Percentiles rank a stretch among this genome's conserved stretches.
Conservation (phyloP, 495 filamentous ascomycete species). For the Trichocladium antarcticum region DNA sequence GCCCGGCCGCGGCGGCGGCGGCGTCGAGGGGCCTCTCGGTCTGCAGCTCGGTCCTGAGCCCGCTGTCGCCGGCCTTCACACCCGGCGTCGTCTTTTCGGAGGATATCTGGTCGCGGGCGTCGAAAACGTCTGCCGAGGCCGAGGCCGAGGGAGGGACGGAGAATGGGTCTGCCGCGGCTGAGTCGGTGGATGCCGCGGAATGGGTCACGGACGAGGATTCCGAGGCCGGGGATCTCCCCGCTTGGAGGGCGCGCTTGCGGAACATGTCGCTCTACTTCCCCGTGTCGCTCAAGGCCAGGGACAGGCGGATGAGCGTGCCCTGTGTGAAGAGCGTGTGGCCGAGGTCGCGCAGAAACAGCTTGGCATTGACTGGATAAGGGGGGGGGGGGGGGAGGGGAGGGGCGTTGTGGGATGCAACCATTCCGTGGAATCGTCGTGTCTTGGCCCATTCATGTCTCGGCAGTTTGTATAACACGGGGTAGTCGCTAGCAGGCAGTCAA, state of each 20-base stretch:
- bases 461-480: no score
- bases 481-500: not conserved
- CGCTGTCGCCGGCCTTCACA: conserved; percentile 7
- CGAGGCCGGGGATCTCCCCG: not conserved
- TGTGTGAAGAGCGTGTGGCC: conserved; percentile 16
- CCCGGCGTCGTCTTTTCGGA: conserved; percentile 10
- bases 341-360: conserved; percentile 5
- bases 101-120: conserved; percentile 8
- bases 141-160: not conserved
- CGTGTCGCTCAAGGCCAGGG: conserved; percentile 1
- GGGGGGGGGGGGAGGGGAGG: no score
- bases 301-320: conserved; percentile 27
- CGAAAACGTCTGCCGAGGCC: not conserved
- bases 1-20: not conserved
- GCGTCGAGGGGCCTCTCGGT: not conserved
- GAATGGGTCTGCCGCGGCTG: not conserved
- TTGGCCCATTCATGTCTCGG: no score
- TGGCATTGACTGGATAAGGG: not conserved
- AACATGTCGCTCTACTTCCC: conserved; percentile 4
- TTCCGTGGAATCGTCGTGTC: no score
- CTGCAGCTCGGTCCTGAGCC: conserved; percentile 4
- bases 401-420: not conserved
- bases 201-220: not conserved
- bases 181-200: not conserved
- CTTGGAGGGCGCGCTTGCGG: not conserved